These are phyloP conservation scores for Zygotorulaspora mrakii DNA, from an alignment of 1,139 yeast genomes.

Conservation along the genomic window DNA sequence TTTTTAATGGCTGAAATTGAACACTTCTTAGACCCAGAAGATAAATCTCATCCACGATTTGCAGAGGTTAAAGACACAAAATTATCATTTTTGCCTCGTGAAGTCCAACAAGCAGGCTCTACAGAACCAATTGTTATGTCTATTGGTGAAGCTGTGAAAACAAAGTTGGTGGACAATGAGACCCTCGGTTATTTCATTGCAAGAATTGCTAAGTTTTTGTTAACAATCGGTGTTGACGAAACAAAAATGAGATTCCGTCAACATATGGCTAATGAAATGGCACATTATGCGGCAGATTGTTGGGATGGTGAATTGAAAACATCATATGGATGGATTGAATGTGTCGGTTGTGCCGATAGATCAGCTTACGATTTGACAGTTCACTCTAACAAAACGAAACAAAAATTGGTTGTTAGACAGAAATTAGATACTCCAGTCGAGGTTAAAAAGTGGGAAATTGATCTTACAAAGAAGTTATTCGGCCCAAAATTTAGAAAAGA, in stretches of 20 bases:
- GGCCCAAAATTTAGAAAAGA: constrained; percentile 98
- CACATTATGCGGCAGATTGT: constrained; percentile 98
- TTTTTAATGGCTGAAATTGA: constrained; percentile 99
- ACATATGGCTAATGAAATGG: constrained; percentile 99
- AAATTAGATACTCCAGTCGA: constrained; percentile 77
- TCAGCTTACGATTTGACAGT: constrained; percentile 96
- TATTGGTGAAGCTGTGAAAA: constrained; percentile 83
- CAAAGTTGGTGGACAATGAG: constrained; percentile 91
- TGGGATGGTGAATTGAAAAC: constrained; percentile 99
- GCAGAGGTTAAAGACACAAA: constrained; percentile 67
- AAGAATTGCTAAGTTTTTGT: constrained; percentile 79
- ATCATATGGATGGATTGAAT: constrained; percentile 98
- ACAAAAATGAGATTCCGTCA: constrained; percentile 90
- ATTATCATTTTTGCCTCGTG: constrained; percentile 78
- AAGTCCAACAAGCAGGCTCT: constrained; percentile 79
- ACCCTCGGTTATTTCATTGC: constrained; percentile 96
- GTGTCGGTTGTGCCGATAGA: constrained; percentile 99
- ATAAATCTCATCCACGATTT: constrained; percentile 81
- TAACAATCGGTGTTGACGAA: constrained; percentile 86
- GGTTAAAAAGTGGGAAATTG: constrained; percentile 80
- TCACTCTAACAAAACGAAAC: constrained; percentile 92
- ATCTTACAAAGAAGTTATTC: constrained; percentile 86
- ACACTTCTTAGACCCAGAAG: constrained; percentile 91
- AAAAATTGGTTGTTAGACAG: constrained; percentile 90
- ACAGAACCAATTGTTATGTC: constrained; percentile 62